phyloP scores from a whole-genome alignment of 2,329 filamentous ascomycete genomes.

The Apiospora koreana region DNA sequence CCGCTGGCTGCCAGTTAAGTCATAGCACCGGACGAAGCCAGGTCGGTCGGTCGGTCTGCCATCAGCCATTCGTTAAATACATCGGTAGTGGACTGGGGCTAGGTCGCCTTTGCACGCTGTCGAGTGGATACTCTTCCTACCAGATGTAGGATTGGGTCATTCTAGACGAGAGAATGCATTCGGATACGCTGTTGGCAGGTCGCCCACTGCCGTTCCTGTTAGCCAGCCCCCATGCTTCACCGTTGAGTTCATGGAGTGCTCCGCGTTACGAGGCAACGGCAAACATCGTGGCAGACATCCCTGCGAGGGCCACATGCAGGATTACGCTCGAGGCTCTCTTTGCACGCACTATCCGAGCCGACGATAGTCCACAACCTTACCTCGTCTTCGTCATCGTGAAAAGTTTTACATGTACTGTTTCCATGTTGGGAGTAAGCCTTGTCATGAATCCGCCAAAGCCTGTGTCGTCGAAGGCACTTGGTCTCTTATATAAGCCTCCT shows the following conservation, averaged over 20 bases:
- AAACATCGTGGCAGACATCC: not conserved
- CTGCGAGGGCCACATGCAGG: slow-evolving; percentile 12
- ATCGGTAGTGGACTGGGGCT: not conserved
- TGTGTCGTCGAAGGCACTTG: slow-evolving; percentile 15
- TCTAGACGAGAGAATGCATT: slow-evolving; percentile 19
- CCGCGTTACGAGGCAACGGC: not conserved
- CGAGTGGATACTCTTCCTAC: not conserved
- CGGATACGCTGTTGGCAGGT: not conserved
- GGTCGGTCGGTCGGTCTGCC: not conserved
- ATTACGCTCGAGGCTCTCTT: slow-evolving; percentile 10
- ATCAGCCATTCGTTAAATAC: not conserved
- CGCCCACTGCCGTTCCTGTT: not conserved
- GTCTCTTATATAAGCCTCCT: slow-evolving; percentile 19
- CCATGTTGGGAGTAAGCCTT: not conserved
- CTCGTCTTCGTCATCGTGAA: slow-evolving; percentile 23
- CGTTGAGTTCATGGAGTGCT: not conserved
- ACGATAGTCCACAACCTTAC: slow-evolving; percentile 19
- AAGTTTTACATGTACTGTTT: not conserved
- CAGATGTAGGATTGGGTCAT: slow-evolving; percentile 19
- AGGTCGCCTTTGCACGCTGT: not conserved
- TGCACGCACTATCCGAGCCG: slow-evolving; percentile 15
- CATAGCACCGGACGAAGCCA: not conserved
- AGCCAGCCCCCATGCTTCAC: not conserved
- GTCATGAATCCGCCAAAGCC: not conserved
- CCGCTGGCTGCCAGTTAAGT: not conserved